Percentiles rank a stretch among this genome's conserved stretches.
Evolutionary conservation across 306 rosid genomes (phyloP).

Genomic region (Comarum palustre): DNA sequence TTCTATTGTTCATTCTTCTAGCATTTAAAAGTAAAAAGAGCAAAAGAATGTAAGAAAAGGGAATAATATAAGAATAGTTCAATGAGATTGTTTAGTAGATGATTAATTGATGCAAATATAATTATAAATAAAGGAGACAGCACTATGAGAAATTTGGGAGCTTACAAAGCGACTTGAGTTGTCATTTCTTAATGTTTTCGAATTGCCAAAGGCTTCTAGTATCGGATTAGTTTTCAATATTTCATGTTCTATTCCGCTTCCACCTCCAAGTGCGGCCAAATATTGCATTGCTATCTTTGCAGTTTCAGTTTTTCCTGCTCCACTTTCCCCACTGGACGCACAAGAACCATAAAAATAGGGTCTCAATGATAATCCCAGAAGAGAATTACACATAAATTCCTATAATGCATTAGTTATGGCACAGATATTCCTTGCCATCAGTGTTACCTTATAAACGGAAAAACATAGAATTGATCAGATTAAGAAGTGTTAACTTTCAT

Average conservation of each 20-base stretch:
- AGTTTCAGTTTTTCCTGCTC: conserved; percentile 99
- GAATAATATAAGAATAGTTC: neutral
- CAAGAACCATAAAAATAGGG: neutral
- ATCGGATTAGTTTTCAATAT: conserved; percentile 96
- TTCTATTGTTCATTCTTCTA: neutral
- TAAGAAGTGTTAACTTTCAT: neutral
- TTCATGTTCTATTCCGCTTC: conserved; percentile 96
- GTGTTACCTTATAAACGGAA: neutral
- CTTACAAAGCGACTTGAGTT: conserved; percentile 99
- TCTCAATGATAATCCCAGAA: neutral
- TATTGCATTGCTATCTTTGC: conserved; percentile 99
- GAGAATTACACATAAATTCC: neutral
- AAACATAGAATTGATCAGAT: neutral
- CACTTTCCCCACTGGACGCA: conserved; percentile 88
- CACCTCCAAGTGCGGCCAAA: conserved; percentile 95
- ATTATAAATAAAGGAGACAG: conserved; percentile 5
- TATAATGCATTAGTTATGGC: neutral
- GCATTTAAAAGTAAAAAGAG: neutral
- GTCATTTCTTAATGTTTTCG: conserved; percentile 95
- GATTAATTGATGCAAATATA: neutral
- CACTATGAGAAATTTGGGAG: conserved; percentile 29
- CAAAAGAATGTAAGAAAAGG: neutral
- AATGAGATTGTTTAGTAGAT: neutral
- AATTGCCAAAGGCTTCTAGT: conserved; percentile 98
- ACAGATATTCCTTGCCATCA: neutral